Percentiles rank a stretch among this genome's conserved stretches.
phyloP scores from a whole-genome alignment of 208 protist genomes.

The Novymonas esmeraldas region DNA sequence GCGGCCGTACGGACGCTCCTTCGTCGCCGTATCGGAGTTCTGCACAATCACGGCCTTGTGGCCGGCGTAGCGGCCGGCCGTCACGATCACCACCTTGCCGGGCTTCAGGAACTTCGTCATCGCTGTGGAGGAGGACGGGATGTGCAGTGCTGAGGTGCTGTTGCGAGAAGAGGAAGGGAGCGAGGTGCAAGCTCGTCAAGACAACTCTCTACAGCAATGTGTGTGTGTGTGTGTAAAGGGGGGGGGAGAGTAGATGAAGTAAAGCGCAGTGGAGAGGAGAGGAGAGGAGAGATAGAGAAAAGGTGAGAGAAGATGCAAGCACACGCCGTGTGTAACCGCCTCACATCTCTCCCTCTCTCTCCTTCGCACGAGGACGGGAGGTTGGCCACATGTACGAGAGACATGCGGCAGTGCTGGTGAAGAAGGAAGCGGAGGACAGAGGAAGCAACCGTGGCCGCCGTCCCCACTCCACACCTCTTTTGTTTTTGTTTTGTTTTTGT shows the following conservation, averaged over 20 bases:
- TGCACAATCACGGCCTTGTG: slow-evolving; percentile 98
- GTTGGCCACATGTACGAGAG: no score
- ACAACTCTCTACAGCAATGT: slow-evolving; percentile 2
- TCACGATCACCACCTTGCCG: slow-evolving; percentile 98
- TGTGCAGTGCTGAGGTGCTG: slow-evolving; percentile 3
- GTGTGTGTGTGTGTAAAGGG: neutral
- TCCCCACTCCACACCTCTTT: neutral
- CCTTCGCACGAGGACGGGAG: no score
- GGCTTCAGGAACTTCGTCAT: slow-evolving; percentile 96
- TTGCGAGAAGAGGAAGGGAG: neutral
- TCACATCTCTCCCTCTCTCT: no score
- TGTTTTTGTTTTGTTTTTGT: neutral
- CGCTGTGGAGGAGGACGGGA: no score
- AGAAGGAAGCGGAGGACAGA: no score
- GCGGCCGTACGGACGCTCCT: slow-evolving; percentile 95
- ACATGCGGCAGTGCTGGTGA: neutral
- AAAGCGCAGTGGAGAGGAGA: neutral
- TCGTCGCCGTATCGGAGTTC: slow-evolving; percentile 91
- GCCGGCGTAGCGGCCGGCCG: slow-evolving; percentile 97
- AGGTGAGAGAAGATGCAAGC: neutral
- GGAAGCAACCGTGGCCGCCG: no score
- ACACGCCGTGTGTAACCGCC: neutral
- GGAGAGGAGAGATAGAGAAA: neutral
- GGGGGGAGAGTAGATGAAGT: neutral
- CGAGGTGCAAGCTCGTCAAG: neutral